Conservation (phyloP, 1,139 yeast genomes). For the Trichomonascaceae sp. region DNA sequence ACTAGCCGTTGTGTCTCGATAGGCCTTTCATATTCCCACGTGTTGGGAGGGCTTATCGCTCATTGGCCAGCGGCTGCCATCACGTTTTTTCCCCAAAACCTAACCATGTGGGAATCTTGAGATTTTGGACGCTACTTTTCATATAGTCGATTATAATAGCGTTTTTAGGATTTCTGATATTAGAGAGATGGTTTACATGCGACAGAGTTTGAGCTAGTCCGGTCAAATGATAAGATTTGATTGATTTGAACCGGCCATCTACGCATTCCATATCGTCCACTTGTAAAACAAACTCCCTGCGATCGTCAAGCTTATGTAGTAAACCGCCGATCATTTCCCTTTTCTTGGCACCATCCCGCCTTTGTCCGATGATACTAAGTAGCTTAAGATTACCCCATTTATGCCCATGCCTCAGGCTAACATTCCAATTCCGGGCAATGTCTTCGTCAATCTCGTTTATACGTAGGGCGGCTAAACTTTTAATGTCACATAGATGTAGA, state of each 20-base stretch:
- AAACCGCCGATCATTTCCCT: neutral
- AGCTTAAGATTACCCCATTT: slow-evolving; percentile 2
- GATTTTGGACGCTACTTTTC: neutral
- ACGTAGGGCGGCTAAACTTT: slow-evolving; percentile 4
- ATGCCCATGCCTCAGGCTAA: neutral
- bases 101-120: neutral
- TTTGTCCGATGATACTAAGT: slow-evolving; percentile 3
- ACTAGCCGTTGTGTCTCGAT: neutral
- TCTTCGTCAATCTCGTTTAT: slow-evolving; percentile 1
- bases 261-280: neutral
- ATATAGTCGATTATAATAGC: neutral
- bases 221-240: neutral
- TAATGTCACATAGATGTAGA: neutral
- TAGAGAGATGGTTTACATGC: neutral
- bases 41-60: neutral
- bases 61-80: neutral
- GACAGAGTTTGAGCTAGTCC: neutral
- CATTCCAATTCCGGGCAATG: slow-evolving; percentile 1
- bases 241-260: neutral
- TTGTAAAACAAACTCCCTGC: neutral
- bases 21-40: neutral
- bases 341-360: neutral
- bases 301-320: neutral
- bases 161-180: neutral
- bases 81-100: neutral